Base-by-base conservation (phyloP, 2,329 filamentous ascomycete genomes). In the Thelonectria rubi region DNA sequence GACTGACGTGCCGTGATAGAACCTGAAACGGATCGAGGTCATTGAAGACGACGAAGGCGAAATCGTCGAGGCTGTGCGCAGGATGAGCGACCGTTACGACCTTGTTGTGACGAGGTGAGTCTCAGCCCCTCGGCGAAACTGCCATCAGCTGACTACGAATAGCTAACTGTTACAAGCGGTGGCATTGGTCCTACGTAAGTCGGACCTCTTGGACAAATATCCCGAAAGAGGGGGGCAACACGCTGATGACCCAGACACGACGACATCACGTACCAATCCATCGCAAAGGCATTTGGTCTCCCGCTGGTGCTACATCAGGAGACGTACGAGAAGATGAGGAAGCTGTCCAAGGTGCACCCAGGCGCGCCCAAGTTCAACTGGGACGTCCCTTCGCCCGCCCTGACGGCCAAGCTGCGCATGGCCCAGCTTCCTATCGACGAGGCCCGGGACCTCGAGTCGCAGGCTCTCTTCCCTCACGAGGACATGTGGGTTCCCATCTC, bases 201-300 rank as follows among this genome's bases (percentile, higher is more conserved):
- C 15, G 43, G 37, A 8, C 10, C 26, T 30, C 26, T 14, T 17
- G 30, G 17, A 15, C 34, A 24, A 37, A 34, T 21, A 15, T 21
- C 24, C 30, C 48, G 30, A 15, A 9, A 30, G 26, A 9, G 26
- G 7, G 26, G 26, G 26, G n/a, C 20, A 15, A 20, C 17, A 51
- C 26, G 26, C 72, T 74, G 42, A 74, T 55, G 39, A 49, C 45
- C 46, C 55, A 96, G 92, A 58, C 94, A 98, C 81, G 95, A 99
- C 77, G 95, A 99, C 75, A 98, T 98, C 69, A 98, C 95, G 24
- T 99, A 99, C 80, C 84, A 91, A 73, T 94, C 93, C 40, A 96
- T 99, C 75, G 94, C 92, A 66, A 93, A 93, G 75, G 95, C 94
- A 8, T 98, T 97, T 76, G 80, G 82, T 45, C 82, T 97, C 8